phyloP scores from a whole-genome alignment of 2,329 filamentous ascomycete species.

The Colletotrichum tamarilloi region DNA sequence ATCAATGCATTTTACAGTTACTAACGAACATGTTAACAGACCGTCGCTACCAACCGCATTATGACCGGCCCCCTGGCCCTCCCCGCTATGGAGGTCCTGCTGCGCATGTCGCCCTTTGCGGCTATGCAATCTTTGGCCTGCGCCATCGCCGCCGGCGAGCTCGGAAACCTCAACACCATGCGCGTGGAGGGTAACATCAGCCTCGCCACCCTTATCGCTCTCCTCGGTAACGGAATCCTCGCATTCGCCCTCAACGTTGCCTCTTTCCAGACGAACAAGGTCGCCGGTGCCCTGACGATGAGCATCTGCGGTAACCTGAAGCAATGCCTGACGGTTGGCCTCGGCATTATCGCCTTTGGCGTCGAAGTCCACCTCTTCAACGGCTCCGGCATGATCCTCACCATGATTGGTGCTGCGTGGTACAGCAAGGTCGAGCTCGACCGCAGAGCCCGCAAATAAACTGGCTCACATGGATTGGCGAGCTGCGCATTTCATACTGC shows the following conservation, averaged over 20 bases:
- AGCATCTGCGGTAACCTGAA: constrained; percentile 70
- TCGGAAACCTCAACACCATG: constrained; percentile 52
- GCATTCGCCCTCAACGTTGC: constrained; percentile 68
- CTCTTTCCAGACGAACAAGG: constrained; percentile 68
- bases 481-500: constrained; percentile 2
- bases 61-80: constrained; percentile 71
- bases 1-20: constrained; percentile 7
- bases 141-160: constrained; percentile 64
- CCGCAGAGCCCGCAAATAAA: constrained; percentile 49
- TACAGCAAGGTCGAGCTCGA: constrained; percentile 69
- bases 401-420: constrained; percentile 65
- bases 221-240: constrained; percentile 63
- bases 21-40: constrained; percentile 46
- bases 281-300: constrained; percentile 68
- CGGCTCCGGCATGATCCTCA: constrained; percentile 66
- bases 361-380: constrained; percentile 63
- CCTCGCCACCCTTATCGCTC: constrained; percentile 50
- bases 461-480: background rate
- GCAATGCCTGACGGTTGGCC: constrained; percentile 65
- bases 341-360: constrained; percentile 65
- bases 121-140: constrained; percentile 65
- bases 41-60: constrained; percentile 71
- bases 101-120: constrained; percentile 71
- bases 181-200: constrained; percentile 49
- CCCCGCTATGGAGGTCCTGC: constrained; percentile 69